A percentile compares a stretch with the other conserved stretches of the same genome.
Evolutionary conservation across 1,284 basidiomycete species (phyloP).

Genomic region (Moesziomyces sp.): DNA sequence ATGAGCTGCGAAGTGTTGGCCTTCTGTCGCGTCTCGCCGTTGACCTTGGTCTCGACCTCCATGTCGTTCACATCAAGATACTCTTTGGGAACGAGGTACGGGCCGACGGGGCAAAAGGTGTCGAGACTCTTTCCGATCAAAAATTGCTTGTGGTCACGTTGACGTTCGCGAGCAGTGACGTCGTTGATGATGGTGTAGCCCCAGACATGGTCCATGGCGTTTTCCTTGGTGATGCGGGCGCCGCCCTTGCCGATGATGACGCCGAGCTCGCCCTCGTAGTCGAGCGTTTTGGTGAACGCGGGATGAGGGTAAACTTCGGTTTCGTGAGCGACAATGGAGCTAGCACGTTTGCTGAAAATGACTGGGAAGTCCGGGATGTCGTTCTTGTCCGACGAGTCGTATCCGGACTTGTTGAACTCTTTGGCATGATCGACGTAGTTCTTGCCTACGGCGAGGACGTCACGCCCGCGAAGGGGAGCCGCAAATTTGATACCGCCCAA

Average conservation of each 20-base stretch:
- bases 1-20: constrained; percentile 11
- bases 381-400: constrained; percentile 9
- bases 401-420: constrained; percentile 13
- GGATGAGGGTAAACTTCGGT: constrained; percentile 5
- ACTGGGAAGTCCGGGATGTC: constrained; percentile 11
- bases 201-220: constrained; percentile 11
- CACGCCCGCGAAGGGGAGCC: constrained; percentile 6
- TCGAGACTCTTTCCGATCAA: constrained; percentile 11
- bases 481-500: not conserved
- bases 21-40: constrained; percentile 5
- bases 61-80: constrained; percentile 1
- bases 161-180: constrained; percentile 9
- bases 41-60: constrained; percentile 8
- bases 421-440: constrained; percentile 10
- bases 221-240: constrained; percentile 2
- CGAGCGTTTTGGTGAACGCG: constrained; percentile 1
- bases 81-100: constrained; percentile 5
- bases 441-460: constrained; percentile 10
- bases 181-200: constrained; percentile 15
- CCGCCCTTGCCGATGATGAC: constrained; percentile 10
- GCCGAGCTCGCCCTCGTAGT: constrained; percentile 14
- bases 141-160: constrained; percentile 15
- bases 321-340: constrained; percentile 11
- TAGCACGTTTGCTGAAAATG: constrained; percentile 8
- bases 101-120: constrained; percentile 9